Conservation (phyloP, 495 filamentous ascomycete genomes). For the Letharia lupina region DNA sequence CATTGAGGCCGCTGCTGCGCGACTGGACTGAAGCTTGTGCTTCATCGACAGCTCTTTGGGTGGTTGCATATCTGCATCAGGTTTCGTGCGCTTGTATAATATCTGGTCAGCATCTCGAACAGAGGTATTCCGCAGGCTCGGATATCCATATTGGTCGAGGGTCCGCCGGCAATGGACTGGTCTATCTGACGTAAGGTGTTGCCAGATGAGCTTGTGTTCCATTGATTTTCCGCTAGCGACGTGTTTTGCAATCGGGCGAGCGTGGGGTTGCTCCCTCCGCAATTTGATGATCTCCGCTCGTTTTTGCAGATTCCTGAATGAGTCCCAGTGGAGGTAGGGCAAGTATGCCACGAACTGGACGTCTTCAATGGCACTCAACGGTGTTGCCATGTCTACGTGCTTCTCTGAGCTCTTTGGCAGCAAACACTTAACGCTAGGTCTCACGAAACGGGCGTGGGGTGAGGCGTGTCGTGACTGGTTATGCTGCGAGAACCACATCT, state of each 20-base stretch:
- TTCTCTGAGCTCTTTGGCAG: conserved; percentile 20
- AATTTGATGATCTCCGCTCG: conserved; percentile 51
- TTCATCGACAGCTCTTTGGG: conserved; percentile 1
- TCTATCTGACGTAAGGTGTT: conserved; percentile 54
- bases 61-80: conserved; percentile 8
- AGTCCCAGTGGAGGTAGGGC: conserved; percentile 58
- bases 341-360: conserved; percentile 37
- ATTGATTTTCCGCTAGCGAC: conserved; percentile 46
- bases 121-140: conserved; percentile 51
- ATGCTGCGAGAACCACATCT: conserved; percentile 40
- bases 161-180: conserved; percentile 57
- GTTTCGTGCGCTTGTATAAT: conserved; percentile 58
- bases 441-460: conserved; percentile 40
- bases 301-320: conserved; percentile 50
- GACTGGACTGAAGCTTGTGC: conserved; percentile 16
- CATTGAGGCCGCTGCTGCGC: conserved; percentile 24
- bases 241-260: conserved; percentile 46
- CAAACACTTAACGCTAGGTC: conserved; percentile 34
- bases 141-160: conserved; percentile 60
- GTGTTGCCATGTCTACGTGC: conserved; percentile 25
- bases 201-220: conserved; percentile 55
- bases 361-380: conserved; percentile 26
- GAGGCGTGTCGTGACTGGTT: conserved; percentile 41
- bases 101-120: conserved; percentile 62
- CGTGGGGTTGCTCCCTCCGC: conserved; percentile 47